Conservation (phyloP, 2,329 filamentous ascomycete species). For the Paraconiothyrium brasiliense region DNA sequence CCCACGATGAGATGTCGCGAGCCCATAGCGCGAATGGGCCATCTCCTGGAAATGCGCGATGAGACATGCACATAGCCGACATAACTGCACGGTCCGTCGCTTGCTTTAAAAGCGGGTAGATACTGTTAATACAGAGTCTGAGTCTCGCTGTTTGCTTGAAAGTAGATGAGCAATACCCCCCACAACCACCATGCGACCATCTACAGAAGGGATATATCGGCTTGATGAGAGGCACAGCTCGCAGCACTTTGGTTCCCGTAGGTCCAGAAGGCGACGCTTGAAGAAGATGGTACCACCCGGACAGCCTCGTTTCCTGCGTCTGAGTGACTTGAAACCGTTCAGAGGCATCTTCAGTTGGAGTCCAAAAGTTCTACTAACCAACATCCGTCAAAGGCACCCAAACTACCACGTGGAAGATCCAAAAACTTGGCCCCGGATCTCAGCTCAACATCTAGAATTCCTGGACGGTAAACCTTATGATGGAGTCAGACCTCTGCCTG, state of each 20-base stretch:
- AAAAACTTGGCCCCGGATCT: slow-evolving; percentile 11
- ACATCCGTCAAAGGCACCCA: not conserved
- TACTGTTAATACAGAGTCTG: not conserved
- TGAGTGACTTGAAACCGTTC: no score
- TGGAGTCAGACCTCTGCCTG: not conserved
- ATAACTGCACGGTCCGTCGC: not conserved
- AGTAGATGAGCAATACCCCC: not conserved
- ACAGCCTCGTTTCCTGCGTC: not conserved
- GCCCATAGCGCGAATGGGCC: not conserved
- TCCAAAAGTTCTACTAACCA: not conserved
- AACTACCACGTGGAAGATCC: slow-evolving; percentile 11
- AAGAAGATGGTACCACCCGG: not conserved
- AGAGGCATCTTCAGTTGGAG: not conserved
- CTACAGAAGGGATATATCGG: not conserved
- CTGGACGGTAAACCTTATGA: not conserved
- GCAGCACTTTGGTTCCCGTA: no score
- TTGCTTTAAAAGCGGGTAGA: not conserved
- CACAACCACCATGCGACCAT: not conserved
- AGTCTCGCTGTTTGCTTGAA: not conserved
- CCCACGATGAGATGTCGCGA: not conserved
- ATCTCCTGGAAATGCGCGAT: not conserved
- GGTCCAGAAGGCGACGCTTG: not conserved
- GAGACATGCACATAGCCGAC: not conserved
- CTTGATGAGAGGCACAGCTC: not conserved
- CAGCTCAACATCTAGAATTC: not conserved